Percentiles rank a stretch among this genome's conserved stretches.
These are phyloP conservation scores for Cytospora chrysosperma DNA, from an alignment of 2,329 filamentous ascomycete species.

Conservation along the genomic window DNA sequence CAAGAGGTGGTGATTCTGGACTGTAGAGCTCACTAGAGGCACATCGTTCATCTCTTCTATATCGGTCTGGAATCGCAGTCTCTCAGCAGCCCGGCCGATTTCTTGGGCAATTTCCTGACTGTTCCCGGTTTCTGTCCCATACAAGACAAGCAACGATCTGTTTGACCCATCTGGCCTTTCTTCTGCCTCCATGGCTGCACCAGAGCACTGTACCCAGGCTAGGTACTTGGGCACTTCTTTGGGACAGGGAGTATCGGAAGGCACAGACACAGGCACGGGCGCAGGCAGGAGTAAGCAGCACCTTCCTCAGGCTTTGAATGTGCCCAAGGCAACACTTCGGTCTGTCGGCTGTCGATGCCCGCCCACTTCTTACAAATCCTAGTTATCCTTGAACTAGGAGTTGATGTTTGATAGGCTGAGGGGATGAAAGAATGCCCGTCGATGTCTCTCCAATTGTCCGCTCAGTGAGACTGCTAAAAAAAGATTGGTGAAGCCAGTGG, in stretches of 20 bases:
- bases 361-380: neutral
- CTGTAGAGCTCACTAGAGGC: conserved; percentile 61
- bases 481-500: neutral
- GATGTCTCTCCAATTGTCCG: neutral
- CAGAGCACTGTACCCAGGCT: neutral
- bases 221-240: neutral
- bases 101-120: conserved; percentile 89
- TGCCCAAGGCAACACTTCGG: neutral
- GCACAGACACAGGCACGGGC: neutral
- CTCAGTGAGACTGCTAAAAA: neutral
- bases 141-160: conserved; percentile 67
- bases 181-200: conserved; percentile 12
- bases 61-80: conserved; percentile 73
- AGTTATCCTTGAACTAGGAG: neutral
- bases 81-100: conserved; percentile 69
- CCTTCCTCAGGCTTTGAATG: neutral
- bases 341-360: neutral
- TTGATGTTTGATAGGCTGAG: neutral
- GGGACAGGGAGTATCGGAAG: neutral
- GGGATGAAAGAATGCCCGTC: neutral
- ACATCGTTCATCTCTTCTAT: conserved; percentile 77
- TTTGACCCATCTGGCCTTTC: neutral
- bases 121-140: conserved; percentile 94
- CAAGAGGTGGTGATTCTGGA: neutral
- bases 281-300: neutral